A percentile compares a stretch with the other conserved stretches of the same genome.
phyloP scores from a whole-genome alignment of 2,329 filamentous ascomycete species.

The Ciborinia camelliae region DNA sequence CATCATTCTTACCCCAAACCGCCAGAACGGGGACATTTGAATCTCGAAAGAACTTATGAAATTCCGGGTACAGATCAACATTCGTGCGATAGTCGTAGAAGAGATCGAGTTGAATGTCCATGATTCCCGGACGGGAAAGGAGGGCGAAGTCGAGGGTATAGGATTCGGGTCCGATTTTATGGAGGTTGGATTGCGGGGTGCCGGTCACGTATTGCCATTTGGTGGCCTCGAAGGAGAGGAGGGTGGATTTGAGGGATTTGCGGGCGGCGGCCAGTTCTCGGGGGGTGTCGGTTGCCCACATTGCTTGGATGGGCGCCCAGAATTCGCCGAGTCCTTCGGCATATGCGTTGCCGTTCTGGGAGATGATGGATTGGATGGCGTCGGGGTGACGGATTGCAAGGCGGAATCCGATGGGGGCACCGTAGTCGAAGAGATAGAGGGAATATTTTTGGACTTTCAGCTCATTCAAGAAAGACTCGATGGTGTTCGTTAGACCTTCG shows the following conservation, averaged over 20 bases:
- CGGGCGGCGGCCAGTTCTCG: constrained; percentile 23
- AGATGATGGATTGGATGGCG: constrained; percentile 50
- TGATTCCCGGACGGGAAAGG: constrained; percentile 47
- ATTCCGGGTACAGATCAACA: constrained; percentile 49
- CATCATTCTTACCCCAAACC: constrained; percentile 57
- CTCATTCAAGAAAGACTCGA: constrained; percentile 48
- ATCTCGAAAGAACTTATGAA: constrained; percentile 53
- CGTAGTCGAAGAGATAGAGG: constrained; percentile 62
- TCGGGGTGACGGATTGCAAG: constrained; percentile 50
- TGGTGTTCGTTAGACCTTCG: constrained; percentile 46
- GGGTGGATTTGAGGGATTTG: neutral
- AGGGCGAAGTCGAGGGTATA: constrained; percentile 50
- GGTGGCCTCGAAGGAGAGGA: constrained; percentile 26
- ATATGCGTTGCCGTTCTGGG: constrained; percentile 62
- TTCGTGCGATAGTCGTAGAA: constrained; percentile 57
- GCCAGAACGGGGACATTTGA: constrained; percentile 53
- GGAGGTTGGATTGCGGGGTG: neutral
- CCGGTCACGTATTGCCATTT: constrained; percentile 32
- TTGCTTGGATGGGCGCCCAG: constrained; percentile 28
- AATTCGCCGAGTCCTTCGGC: constrained; percentile 48
- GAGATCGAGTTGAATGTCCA: constrained; percentile 53
- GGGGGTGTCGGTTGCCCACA: constrained; percentile 24
- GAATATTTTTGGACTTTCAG: constrained; percentile 48
- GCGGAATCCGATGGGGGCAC: constrained; percentile 53
- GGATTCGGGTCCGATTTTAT: constrained; percentile 27